Evolutionary conservation across 208 protist genomes (phyloP).

Genomic region (Leishmania turanica): DNA sequence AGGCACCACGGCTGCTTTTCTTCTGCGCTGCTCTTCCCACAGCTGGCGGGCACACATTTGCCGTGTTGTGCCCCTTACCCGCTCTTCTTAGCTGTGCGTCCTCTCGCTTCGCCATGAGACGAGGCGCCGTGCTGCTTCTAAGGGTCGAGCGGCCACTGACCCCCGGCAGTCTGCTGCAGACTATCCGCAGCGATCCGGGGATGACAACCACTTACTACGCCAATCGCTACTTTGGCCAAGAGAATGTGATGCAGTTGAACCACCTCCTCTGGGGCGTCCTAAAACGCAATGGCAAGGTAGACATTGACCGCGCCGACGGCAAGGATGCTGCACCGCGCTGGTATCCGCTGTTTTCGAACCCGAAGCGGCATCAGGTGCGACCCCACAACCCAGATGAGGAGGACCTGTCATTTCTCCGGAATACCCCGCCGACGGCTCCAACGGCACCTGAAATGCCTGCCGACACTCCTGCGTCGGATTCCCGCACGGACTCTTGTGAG

Average conservation of each 20-base stretch:
- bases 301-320: conserved; percentile 68
- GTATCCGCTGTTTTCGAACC: conserved; percentile 66
- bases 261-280: conserved; percentile 79
- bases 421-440: conserved; percentile 3
- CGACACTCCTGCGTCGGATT: background rate
- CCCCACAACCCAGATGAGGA: conserved; percentile 75
- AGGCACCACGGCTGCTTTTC: background rate
- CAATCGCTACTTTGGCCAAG: conserved; percentile 82
- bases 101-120: conserved; percentile 10
- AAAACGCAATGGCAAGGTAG: conserved; percentile 79
- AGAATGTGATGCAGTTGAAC: conserved; percentile 64
- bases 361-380: conserved; percentile 54
- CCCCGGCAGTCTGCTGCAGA: conserved; percentile 57
- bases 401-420: conserved; percentile 66
- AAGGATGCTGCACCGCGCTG: conserved; percentile 62
- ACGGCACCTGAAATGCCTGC: conserved; percentile 12
- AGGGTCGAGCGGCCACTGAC: conserved; percentile 39
- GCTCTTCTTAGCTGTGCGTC: background rate
- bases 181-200: conserved; percentile 77
- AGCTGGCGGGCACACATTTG: background rate
- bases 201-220: conserved; percentile 87
- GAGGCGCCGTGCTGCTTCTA: conserved; percentile 7
- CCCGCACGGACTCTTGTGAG: conserved; percentile 16
- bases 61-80: background rate
- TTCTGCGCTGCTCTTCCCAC: background rate